phyloP scores from a whole-genome alignment of 176 grass and related monocot species.

The Echinochloa phyllopogon region DNA sequence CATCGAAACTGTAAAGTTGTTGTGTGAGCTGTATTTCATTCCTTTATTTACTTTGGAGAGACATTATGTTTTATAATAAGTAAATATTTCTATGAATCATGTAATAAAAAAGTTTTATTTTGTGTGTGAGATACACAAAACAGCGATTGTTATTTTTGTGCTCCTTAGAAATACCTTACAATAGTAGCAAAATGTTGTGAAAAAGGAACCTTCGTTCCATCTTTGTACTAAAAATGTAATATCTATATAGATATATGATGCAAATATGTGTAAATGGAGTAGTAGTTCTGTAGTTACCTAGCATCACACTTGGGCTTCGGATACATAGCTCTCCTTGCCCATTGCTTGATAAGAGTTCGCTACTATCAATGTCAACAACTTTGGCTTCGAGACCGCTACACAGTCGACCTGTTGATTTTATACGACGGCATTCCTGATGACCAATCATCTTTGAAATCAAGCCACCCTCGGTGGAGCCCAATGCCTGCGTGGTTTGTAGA shows the following conservation, averaged over 20 bases:
- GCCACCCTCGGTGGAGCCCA: too few relatives aligned
- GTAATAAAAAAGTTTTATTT: too few relatives aligned
- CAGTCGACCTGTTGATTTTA: too few relatives aligned
- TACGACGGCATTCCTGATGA: too few relatives aligned
- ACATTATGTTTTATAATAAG: too few relatives aligned
- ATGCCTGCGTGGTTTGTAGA: too few relatives aligned
- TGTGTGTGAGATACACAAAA: too few relatives aligned
- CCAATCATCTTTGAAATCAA: too few relatives aligned
- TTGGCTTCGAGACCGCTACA: conserved; percentile 17
- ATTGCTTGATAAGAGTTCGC: not conserved
- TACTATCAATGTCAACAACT: not conserved
- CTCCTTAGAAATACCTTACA: not conserved
- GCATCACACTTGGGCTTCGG: conserved; percentile 1
- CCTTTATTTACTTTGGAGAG: too few relatives aligned
- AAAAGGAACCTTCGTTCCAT: not conserved
- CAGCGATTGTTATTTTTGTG: not conserved
- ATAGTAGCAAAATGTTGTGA: not conserved
- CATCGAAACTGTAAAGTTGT: too few relatives aligned
- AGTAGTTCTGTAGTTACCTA: not conserved
- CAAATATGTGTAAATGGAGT: not conserved
- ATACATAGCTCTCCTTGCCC: not conserved
- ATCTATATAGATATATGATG: not conserved
- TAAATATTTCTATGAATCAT: too few relatives aligned
- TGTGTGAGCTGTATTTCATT: too few relatives aligned
- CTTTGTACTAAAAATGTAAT: not conserved